phyloP scores from a whole-genome alignment of 257 asterid genomes.

The Jacaranda mimosifolia region DNA sequence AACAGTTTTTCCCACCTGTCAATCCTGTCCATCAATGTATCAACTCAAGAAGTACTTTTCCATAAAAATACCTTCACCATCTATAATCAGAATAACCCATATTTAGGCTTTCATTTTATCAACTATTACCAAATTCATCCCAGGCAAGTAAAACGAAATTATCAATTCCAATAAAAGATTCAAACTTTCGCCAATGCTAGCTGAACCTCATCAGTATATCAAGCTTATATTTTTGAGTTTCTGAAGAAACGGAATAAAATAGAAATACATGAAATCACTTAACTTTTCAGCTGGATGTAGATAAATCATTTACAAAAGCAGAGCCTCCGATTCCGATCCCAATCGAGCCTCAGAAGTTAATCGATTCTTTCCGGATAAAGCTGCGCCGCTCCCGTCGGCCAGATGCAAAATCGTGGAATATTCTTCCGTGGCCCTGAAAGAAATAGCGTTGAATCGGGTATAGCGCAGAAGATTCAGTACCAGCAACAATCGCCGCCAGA shows the following conservation, averaged over 20 bases:
- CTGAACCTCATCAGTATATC: conserved; percentile 38
- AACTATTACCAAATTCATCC: conserved; percentile 36
- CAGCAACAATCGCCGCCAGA: conserved; percentile 50
- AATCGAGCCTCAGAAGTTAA: conserved; percentile 33
- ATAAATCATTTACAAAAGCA: conserved; percentile 20
- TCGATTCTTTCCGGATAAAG: conserved; percentile 32
- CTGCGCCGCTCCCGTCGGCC: conserved; percentile 33
- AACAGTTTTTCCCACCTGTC: conserved; percentile 37
- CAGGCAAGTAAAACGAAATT: background rate
- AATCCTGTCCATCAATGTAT: conserved; percentile 38
- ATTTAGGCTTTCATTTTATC: conserved; percentile 29
- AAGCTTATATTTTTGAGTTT: conserved; percentile 43
- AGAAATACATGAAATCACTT: conserved; percentile 30
- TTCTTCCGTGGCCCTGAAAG: conserved; percentile 23
- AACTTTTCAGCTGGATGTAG: conserved; percentile 25
- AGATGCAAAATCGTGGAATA: conserved; percentile 37
- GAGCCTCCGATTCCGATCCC: conserved; percentile 47
- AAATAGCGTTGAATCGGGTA: conserved; percentile 20
- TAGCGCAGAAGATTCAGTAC: conserved; percentile 14
- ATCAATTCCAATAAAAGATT: conserved; percentile 37
- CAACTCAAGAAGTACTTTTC: conserved; percentile 26
- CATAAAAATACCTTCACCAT: conserved; percentile 26
- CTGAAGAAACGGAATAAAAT: conserved; percentile 13
- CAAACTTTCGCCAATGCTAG: conserved; percentile 36
- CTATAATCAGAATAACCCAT: conserved; percentile 38